Evolutionary conservation across 768 basidiomycete genomes (phyloP).

Genomic region (button mushroom (Agaricus bisporus)): DNA sequence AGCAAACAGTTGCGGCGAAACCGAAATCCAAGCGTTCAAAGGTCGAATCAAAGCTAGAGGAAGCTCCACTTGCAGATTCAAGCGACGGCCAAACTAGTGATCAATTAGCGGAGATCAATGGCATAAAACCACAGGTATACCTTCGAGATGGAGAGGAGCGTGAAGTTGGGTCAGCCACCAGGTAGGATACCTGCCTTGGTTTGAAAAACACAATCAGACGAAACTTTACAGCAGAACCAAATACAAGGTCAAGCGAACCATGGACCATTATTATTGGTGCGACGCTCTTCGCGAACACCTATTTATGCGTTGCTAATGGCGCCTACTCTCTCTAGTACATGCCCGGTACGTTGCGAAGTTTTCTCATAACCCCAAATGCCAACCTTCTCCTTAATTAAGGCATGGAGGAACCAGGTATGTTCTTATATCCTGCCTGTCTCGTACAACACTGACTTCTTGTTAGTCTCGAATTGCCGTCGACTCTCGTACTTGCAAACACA

Average conservation of each 20-base stretch:
- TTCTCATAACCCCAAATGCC: not conserved
- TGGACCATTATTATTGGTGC: conserved; percentile 36
- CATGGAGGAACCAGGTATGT: conserved; percentile 23
- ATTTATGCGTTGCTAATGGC: not conserved
- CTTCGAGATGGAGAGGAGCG: conserved; percentile 42
- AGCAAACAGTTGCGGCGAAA: not conserved
- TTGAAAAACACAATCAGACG: not conserved
- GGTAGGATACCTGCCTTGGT: conserved; percentile 17
- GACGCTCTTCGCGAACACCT: not conserved
- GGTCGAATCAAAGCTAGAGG: not conserved
- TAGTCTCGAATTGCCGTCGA: conserved; percentile 23
- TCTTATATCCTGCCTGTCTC: not conserved
- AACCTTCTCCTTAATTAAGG: conserved; percentile 10
- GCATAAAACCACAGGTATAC: conserved; percentile 41
- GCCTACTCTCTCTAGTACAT: conserved; percentile 18
- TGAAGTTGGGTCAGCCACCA: conserved; percentile 36
- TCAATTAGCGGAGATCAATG: conserved; percentile 29
- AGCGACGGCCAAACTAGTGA: not conserved
- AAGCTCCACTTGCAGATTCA: not conserved
- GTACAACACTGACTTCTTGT: not conserved
- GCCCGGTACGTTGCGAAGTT: conserved; percentile 21
- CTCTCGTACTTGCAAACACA: conserved; percentile 39
- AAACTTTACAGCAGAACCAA: conserved; percentile 21
- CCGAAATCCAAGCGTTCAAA: not conserved
- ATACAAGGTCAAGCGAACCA: conserved; percentile 32